These are phyloP conservation scores for Suhomyces bokatorum DNA, from an alignment of 1,139 yeast species.

Conservation along the genomic window DNA sequence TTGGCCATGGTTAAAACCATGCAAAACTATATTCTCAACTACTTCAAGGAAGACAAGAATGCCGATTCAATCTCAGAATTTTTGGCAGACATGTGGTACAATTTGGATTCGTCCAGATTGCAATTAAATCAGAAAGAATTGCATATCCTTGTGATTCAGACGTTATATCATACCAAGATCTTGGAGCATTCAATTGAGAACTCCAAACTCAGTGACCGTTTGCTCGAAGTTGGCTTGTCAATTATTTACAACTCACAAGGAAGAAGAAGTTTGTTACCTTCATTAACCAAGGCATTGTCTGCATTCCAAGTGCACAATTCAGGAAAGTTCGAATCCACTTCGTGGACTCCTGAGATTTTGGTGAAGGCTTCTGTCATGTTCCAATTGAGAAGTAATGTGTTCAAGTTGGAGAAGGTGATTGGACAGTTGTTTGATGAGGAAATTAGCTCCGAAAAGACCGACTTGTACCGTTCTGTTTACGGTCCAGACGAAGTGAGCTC, in stretches of 20 bases:
- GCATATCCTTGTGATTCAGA: constrained; percentile 55
- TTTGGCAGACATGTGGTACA: constrained; percentile 54
- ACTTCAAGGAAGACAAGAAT: constrained; percentile 13
- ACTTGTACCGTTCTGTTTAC: constrained; percentile 52
- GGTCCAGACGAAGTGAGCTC: constrained; percentile 62
- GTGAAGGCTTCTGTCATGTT: constrained; percentile 46
- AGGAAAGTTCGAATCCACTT: constrained; percentile 35
- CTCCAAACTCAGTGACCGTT: constrained; percentile 21
- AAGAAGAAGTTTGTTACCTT: constrained; percentile 70
- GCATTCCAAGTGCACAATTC: constrained; percentile 37
- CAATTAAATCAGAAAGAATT: constrained; percentile 64
- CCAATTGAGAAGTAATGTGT: constrained; percentile 59
- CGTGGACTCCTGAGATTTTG: constrained; percentile 59
- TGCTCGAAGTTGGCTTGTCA: constrained; percentile 42
- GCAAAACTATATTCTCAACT: constrained; percentile 11
- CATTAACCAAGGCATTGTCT: constrained; percentile 47
- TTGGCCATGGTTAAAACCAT: constrained; percentile 24
- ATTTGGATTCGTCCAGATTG: constrained; percentile 59
- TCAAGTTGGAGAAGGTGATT: constrained; percentile 59
- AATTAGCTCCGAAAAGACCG: constrained; percentile 25
- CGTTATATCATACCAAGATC: constrained; percentile 34
- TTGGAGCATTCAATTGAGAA: constrained; percentile 24
- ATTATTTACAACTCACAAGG: constrained; percentile 56
- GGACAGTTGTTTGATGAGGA: constrained; percentile 49
- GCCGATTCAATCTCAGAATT: constrained; percentile 29